Evolutionary conservation across 805 yeast species (phyloP).

Genomic region (Lipomyces yamanashiensis): DNA sequence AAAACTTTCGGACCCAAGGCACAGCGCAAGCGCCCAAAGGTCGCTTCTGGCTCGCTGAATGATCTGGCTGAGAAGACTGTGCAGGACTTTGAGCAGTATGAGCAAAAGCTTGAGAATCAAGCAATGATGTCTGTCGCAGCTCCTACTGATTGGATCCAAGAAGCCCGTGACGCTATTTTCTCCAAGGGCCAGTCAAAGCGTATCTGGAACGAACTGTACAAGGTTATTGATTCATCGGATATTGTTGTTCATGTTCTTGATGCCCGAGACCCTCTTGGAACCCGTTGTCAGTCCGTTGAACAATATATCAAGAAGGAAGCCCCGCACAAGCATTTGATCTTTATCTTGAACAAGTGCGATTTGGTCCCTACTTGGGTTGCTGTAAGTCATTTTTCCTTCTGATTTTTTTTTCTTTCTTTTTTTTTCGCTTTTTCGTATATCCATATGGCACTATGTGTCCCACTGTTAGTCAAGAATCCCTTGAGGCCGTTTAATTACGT

Average conservation of each 20-base stretch:
- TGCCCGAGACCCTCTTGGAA: conserved; percentile 97
- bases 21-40: conserved; percentile 81
- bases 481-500: conserved; percentile 26
- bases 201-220: conserved; percentile 97
- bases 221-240: conserved; percentile 96
- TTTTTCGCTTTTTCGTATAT: background rate
- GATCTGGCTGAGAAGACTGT: conserved; percentile 70
- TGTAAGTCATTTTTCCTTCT: conserved; percentile 65
- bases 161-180: conserved; percentile 94
- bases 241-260: conserved; percentile 95
- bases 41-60: conserved; percentile 75
- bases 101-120: conserved; percentile 69
- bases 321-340: conserved; percentile 94
- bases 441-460: conserved; percentile 44
- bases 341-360: conserved; percentile 95
- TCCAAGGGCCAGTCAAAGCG: conserved; percentile 97
- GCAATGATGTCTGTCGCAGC: conserved; percentile 62
- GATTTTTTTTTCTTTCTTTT: conserved; percentile 11
- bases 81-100: conserved; percentile 60
- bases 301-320: conserved; percentile 91
- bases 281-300: conserved; percentile 91
- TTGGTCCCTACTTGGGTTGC: conserved; percentile 99
- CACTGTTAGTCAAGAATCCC: conserved; percentile 67
- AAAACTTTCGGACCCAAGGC: conserved; percentile 93
- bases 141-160: conserved; percentile 83